Conservation (phyloP, 176 grass and related monocot genomes). For the Cenchrus americanus region DNA sequence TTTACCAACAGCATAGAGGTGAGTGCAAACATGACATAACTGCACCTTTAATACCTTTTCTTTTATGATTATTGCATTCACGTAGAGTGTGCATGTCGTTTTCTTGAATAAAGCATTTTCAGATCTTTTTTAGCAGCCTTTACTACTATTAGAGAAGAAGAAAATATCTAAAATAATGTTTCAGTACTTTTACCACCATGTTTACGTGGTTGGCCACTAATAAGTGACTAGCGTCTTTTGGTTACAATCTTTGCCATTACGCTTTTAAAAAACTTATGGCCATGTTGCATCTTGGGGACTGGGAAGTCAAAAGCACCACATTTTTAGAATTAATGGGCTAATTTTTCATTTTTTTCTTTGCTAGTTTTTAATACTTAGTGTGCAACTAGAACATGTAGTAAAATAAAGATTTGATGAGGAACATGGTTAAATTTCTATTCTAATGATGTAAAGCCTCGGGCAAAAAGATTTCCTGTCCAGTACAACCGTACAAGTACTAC, state of each 20-base stretch:
- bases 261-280: neutral
- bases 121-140: slow-evolving; percentile 9
- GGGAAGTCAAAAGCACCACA: neutral
- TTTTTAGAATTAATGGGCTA: slow-evolving; percentile 7
- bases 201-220: slow-evolving; percentile 6
- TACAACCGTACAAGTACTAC: neutral
- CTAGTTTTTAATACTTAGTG: slow-evolving; percentile 6
- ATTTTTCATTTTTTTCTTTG: neutral
- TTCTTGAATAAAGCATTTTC: slow-evolving; percentile 10
- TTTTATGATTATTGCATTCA: slow-evolving; percentile 26
- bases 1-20: slow-evolving; percentile 72
- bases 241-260: neutral
- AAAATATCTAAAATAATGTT: slow-evolving; percentile 3
- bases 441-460: slow-evolving; percentile 15
- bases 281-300: neutral
- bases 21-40: slow-evolving; percentile 38
- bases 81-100: neutral
- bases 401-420: slow-evolving; percentile 19
- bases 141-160: slow-evolving; percentile 13
- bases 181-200: neutral
- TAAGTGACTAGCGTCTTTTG: neutral
- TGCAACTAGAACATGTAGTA: neutral
- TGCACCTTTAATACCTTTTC: slow-evolving; percentile 31
- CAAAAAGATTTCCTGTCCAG: slow-evolving; percentile 15
- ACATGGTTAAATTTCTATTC: slow-evolving; percentile 20